Evolutionary conservation across 495 filamentous ascomycete genomes (phyloP), one percentile per base, ranked within the genome.

Genomic region (Penicillium paradoxum): DNA sequence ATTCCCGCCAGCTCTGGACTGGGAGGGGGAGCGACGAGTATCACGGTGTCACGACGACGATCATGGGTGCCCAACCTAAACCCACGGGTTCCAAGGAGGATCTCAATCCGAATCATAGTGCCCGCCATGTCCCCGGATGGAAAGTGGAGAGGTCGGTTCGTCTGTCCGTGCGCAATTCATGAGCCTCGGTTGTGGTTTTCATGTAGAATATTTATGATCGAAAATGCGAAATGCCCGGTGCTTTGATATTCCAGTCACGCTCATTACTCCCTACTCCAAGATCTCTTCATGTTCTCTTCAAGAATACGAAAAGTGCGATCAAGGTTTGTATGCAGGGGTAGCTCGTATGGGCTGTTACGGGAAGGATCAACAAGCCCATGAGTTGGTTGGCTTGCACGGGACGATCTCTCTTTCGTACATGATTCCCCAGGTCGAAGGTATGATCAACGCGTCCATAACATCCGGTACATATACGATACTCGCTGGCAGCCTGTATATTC

Each of bases 61-160:
- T 68, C 45, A 60, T 66, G 58, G 57, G 63, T 9, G 49, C 42
- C 2, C 38, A 46, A 9, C 39, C 49, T 11, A 48, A 48, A 9
- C 43, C 4, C 9, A 60, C 48, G 21, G 59, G 57, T 46, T 67
- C 63, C 39, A 62, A 62, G 13, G 66, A 69, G 22, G 53, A 64
- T 32, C 40, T 69, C 2, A 63, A 54, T 37, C 58, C 57, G 5
- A 30, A 37, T 21, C 24, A 0, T 6, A 24, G 34, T 18, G 7
- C n/a, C n/a, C n/a, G 21, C 21, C 21, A 53, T 14, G 7, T 19
- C n/a, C 39, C 13, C 2, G 53, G 52, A 7, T 62, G 64, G 65
- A 66, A 60, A 14, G 58, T 66, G 5, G 60, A 66, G 49, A 58
- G 60, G 42, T 61, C 62, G 24, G 49, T 68, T 51, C 55, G 55